phyloP scores from a whole-genome alignment of 768 basidiomycete species.

The Trichaptum fuscoviolaceum region DNA sequence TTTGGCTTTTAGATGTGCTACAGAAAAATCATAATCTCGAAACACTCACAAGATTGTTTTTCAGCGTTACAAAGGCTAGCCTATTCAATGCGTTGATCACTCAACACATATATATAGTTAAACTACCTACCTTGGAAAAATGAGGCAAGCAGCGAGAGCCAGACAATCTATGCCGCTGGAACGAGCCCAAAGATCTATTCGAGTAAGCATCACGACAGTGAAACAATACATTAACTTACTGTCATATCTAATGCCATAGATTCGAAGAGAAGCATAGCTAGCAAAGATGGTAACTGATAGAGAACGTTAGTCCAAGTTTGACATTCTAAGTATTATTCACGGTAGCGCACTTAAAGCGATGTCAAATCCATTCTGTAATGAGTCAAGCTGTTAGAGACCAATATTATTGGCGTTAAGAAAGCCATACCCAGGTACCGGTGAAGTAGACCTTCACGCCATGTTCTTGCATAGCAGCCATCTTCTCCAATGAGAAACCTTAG shows the following conservation, averaged over 20 bases:
- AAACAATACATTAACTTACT: conserved; percentile 34
- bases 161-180: conserved; percentile 75
- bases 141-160: conserved; percentile 81
- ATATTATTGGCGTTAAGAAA: background rate
- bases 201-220: conserved; percentile 8
- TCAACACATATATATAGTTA: background rate
- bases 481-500: conserved; percentile 85
- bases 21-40: conserved; percentile 17
- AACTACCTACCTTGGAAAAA: conserved; percentile 70
- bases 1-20: conserved; percentile 41
- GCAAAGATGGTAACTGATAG: conserved; percentile 67
- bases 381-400: conserved; percentile 7
- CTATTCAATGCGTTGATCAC: conserved; percentile 31
- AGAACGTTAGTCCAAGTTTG: conserved; percentile 5
- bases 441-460: conserved; percentile 77
- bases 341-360: conserved; percentile 67
- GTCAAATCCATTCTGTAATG: conserved; percentile 81
- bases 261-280: conserved; percentile 68
- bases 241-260: conserved; percentile 71
- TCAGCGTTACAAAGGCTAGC: conserved; percentile 86
- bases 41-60: conserved; percentile 44
- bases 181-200: conserved; percentile 58
- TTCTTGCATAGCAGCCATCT: conserved; percentile 92
- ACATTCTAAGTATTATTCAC: background rate
- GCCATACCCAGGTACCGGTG: conserved; percentile 13